These are phyloP conservation scores for Porpolomopsis calyptriformis DNA, from an alignment of 768 basidiomycete genomes.

Conservation along the genomic window DNA sequence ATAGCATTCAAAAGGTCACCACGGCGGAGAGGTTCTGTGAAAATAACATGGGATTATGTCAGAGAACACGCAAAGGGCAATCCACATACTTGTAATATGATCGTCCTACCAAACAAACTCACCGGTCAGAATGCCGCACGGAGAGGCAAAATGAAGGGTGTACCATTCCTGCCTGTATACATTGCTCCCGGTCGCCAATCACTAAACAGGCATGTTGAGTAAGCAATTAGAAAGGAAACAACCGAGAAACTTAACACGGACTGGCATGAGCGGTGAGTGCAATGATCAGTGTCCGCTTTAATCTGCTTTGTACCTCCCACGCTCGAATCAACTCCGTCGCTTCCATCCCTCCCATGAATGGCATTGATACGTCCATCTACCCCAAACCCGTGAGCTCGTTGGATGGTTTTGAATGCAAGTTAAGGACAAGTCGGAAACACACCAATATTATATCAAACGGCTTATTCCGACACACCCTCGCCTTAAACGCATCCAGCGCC, in stretches of 20 bases:
- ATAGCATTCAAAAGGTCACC: constrained; percentile 51
- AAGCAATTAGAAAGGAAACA: neutral
- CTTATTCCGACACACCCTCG: constrained; percentile 52
- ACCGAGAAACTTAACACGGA: constrained; percentile 33
- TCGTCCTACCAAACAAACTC: constrained; percentile 18
- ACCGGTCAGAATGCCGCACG: constrained; percentile 4
- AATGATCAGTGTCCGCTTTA: constrained; percentile 80
- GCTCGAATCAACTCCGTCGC: constrained; percentile 86
- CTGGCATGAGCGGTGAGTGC: constrained; percentile 96
- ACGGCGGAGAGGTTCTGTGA: constrained; percentile 38
- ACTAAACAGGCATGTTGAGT: constrained; percentile 31
- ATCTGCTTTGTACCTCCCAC: constrained; percentile 63
- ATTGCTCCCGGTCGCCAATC: constrained; percentile 79
- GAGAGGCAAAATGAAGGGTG: neutral
- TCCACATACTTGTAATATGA: constrained; percentile 21
- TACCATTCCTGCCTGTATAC: constrained; percentile 62
- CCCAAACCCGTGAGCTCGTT: constrained; percentile 3
- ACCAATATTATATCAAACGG: constrained; percentile 91
- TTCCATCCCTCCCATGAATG: constrained; percentile 98
- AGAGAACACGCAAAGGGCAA: neutral
- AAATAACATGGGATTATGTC: neutral
- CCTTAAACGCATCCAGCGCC: constrained; percentile 87
- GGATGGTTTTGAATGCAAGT: too few relatives aligned
- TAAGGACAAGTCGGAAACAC: constrained; percentile 21
- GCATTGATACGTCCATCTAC: constrained; percentile 98